Evolutionary conservation across 441 rosid genomes (phyloP), one percentile per base, ranked within the genome.

Genomic region (Arabidopsis lyrata): DNA sequence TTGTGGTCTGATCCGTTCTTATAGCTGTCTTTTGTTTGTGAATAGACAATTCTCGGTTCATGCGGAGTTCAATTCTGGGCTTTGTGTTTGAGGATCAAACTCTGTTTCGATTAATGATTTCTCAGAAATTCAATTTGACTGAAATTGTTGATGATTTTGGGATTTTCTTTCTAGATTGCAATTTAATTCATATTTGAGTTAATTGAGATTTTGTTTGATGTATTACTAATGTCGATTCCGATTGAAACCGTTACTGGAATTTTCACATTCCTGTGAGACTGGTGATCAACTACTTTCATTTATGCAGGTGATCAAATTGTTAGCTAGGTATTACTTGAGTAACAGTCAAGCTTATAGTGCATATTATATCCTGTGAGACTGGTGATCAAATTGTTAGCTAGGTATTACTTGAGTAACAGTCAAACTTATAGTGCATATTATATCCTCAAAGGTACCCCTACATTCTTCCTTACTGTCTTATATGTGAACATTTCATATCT

Each of bases 251-350:
- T 44, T 1, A 10, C 0, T 16, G 16, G 14, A 24, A 9, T 53
- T 27, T 22, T 22, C 38, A 54, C 18, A 29, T 54, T 5, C 34
- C 34, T 52, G 47, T 31, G 56, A 47, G 49, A 20, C 32, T 65
- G 13, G 11, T 47, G 57, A 29, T 3, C 8, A 2, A 45, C 49
- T 47, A 8, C 16, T 73, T 22, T 62, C 18, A 53, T 18, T 18
- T 47, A 44, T 70, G 82, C 76, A 86, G 90, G 82, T 75, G 77
- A 86, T 83, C 69, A 87, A 86, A 69, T 60, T 86, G 66, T 67
- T 86, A 74, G 90, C 90, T 39, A 72, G 86, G 80, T 86, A 87
- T 75, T 86, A 85, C 73, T 76, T 84, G 78, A 79, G 80, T 68
- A 84, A 82, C 50, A 72, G 78, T 75, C 87, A 82, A 73, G 78